phyloP scores from a whole-genome alignment of 805 yeast genomes.

The Vanderwaltozyma polyspora region DNA sequence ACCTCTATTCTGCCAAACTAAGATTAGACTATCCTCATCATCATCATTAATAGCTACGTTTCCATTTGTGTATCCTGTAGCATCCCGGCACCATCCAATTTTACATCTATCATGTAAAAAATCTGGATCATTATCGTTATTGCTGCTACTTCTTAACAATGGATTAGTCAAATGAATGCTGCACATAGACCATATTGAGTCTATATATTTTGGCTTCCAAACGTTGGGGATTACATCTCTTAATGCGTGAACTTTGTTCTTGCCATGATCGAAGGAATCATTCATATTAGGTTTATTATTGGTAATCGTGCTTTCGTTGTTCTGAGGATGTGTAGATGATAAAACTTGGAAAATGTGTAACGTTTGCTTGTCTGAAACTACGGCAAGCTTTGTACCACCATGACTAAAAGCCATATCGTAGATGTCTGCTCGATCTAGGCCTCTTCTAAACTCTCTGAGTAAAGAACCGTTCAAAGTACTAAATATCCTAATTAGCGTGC shows the following conservation, averaged over 20 bases:
- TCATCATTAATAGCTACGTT: slow-evolving; percentile 21
- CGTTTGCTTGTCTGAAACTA: slow-evolving; percentile 80
- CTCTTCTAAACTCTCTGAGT: slow-evolving; percentile 79
- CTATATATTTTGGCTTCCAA: slow-evolving; percentile 62
- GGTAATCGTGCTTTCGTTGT: neutral
- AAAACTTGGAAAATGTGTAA: slow-evolving; percentile 61
- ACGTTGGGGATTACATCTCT: slow-evolving; percentile 41
- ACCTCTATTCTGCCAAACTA: slow-evolving; percentile 63
- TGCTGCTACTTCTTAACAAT: slow-evolving; percentile 13
- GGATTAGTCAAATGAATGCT: slow-evolving; percentile 42
- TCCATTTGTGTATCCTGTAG: neutral
- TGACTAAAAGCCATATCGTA: slow-evolving; percentile 80
- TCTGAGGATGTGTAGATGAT: neutral
- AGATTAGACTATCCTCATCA: slow-evolving; percentile 52
- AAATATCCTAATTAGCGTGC: slow-evolving; percentile 81
- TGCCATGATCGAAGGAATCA: slow-evolving; percentile 6
- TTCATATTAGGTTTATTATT: neutral
- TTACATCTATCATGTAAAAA: slow-evolving; percentile 21
- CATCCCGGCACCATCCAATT: slow-evolving; percentile 22
- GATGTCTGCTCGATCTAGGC: slow-evolving; percentile 73
- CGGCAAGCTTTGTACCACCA: slow-evolving; percentile 65
- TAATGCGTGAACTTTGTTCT: slow-evolving; percentile 55
- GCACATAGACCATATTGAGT: slow-evolving; percentile 81
- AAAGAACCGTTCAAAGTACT: slow-evolving; percentile 48
- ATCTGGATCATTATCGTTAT: slow-evolving; percentile 2